Evolutionary conservation across 768 basidiomycete species (phyloP), one percentile per base, ranked within the genome.

Genomic region (Suillus luteus): DNA sequence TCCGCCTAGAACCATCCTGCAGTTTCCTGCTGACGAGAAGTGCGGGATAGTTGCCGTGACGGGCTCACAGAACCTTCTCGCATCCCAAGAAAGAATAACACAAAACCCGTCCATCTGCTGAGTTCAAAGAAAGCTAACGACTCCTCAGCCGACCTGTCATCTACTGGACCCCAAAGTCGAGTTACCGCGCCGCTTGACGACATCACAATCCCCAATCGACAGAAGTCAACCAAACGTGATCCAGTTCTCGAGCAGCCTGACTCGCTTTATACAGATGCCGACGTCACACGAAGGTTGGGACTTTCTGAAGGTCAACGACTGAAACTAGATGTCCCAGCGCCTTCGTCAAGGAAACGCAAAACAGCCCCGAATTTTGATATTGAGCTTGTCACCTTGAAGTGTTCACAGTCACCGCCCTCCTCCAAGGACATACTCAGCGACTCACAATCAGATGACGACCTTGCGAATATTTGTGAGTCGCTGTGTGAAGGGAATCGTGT

Each of bases 1-100:
- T 44, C 67, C 71, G 38, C 38, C 17, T 33, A 33, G 19, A 19
- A 33, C 31, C 9, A 58, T 24, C 14, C 22, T 40, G 38, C 40
- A 19, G 55, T 58, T 27, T 58, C 24, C 24, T 40, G 62, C 40
- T 57, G 10, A 55, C 43, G 33, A 27, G 33, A 61, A 71, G 22
- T 59, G 48, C 60, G 57, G 55, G 33, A n/a, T 66, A 95, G 92
- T 71, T 93, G 92, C 68, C 83, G 86, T 43, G 88, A 93, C 27
- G 92, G 92, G 1, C 68, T 89, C 14, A 67, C 73, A 15, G 85
- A 83, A 59, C 86, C 87, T 31, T 82, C 82, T 66, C 66, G 80
- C 57, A 60, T 68, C 51, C 66, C 75, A 33, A 83, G 77, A 66
- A 78, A 73, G 67, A 71, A 61, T 61, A 59, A 61, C 64, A 31